Base-by-base conservation (phyloP, 768 basidiomycete genomes). In the Kwoniella dejecticola region DNA sequence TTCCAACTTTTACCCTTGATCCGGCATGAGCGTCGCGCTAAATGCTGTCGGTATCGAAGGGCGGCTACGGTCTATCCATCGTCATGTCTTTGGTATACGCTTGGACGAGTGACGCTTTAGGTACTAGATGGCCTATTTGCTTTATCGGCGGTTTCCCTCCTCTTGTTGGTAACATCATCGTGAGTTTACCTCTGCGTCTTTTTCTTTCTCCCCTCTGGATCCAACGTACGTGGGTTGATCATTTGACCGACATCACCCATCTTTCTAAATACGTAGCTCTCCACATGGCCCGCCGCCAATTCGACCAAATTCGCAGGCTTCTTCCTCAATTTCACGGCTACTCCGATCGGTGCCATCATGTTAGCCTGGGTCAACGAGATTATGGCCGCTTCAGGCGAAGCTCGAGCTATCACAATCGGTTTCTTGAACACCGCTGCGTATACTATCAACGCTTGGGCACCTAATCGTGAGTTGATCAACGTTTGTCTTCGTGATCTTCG, bases 321-420 rank as follows among this genome's bases (percentile, higher is more conserved):
- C 67, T 68, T 63, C 36, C 42, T 63, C 4, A 46, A 27, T 44
- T 62, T 57, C 26, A 57, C 56, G 12, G 66, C 62, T 12, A 63
- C 63, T 1, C 44, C 63, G 0, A 65, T 61, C 45, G 60, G 60
- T 15, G 69, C 66, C 17, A 46, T 70, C 45, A 67, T 65, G 63
- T 45, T 70, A 30, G 53, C 66, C 0, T 70, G 69, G 69, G 60
- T 55, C 13, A 64, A 67, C 40, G 69, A 70, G 58, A 54, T 67
- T 8, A 41, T 62, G n/a, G 29, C 55, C 13, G 24, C 41, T 15
- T 50, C 52, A 11, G 69, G 66, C 15, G 69, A 70, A 47, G 50
- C 55, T 5, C 17, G 69, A 15, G 66, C 66, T 19, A 67, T 70
- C 53, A 56, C 53, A 11, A 45, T 70, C 17, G 69, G 66, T 2